Base-by-base conservation (phyloP, 1,139 yeast genomes). In the Maudiozyma humilis region DNA sequence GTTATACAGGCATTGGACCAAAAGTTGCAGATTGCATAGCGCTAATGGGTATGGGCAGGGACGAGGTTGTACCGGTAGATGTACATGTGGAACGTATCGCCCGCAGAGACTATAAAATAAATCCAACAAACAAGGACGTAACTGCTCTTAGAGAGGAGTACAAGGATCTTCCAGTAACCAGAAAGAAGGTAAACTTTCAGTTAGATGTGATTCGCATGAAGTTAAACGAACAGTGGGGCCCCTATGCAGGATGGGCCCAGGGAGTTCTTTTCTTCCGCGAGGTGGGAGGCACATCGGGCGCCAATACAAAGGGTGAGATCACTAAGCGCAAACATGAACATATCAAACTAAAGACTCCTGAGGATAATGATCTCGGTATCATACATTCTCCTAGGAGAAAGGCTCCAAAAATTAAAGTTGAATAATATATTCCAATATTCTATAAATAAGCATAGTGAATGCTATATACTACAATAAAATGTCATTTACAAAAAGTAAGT, bases 181-280 rank as follows among this genome's bases (percentile, higher is more conserved):
- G 66, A 45, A 75, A 75, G 51, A 72, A 75, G 49, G 73, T 72
- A n/a, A 73, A 78, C 2, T 82, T 86, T 57, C 74, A 69, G 19
- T 72, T 73, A 15, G 65, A 62, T 41, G 38, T 48, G 36, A 81
- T 87, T 3, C 70, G 91, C 32, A 56, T 59, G 4, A 78, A 75
- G 59, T 83, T 89, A 57, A 70, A 74, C 40, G 71, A 71, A 0
- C 67, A 82, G 23, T 91, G 96, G 89, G 96, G 96, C 0, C 75
- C 76, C 0, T 83, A 84, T 60, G 96, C 98, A 4, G 98, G 98
- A 0, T 91, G 98, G 98, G 97, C 97, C 0, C 97, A 89, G 57
- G 82, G 91, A 14, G 89, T 89, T 12, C 70, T 89, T 47, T 91
- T 89, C 65, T 82, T 96, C 0, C 86, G 89, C 6, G 96, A 88